Conservation (phyloP, 345 rosid species). For the Schrenkiella parvula region DNA sequence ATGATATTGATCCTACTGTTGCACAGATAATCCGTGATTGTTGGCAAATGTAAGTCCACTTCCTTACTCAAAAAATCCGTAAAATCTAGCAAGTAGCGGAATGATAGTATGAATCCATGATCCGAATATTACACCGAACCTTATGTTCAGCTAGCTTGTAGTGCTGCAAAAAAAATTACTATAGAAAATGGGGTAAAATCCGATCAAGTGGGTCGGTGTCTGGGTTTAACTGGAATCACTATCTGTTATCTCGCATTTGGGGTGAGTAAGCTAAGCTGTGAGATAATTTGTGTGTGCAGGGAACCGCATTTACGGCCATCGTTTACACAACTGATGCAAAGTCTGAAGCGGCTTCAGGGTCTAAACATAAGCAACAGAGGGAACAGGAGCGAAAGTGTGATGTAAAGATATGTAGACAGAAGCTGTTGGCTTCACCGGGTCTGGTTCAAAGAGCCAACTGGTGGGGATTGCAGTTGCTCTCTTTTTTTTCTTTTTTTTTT, state of each 20-base stretch:
- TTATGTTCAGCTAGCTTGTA: not conserved
- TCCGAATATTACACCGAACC: not conserved
- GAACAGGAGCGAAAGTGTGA: slow-evolving; percentile 31
- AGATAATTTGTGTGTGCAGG: slow-evolving; percentile 39
- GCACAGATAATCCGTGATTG: slow-evolving; percentile 81
- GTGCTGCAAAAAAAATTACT: not conserved
- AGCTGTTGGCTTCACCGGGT: slow-evolving; percentile 26
- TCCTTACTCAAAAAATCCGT: not conserved
- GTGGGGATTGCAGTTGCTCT: slow-evolving; percentile 23
- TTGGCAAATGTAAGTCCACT: slow-evolving; percentile 76
- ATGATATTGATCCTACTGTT: slow-evolving; percentile 58
- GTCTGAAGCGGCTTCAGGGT: slow-evolving; percentile 56
- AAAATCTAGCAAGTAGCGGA: not conserved
- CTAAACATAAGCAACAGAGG: slow-evolving; percentile 43
- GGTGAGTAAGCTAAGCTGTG: slow-evolving; percentile 5
- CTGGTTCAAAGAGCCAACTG: slow-evolving; percentile 66
- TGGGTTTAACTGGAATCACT: not conserved
- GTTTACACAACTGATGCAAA: slow-evolving; percentile 71
- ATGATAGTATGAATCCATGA: not conserved
- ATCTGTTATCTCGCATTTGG: not conserved
- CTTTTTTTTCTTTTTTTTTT: not conserved
- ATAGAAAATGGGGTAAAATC: not conserved
- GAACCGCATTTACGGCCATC: slow-evolving; percentile 82
- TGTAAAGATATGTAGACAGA: slow-evolving; percentile 39
- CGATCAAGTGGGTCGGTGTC: not conserved